Conservation (phyloP, 2,329 filamentous ascomycete genomes). For the Lachnellula occidentalis region DNA sequence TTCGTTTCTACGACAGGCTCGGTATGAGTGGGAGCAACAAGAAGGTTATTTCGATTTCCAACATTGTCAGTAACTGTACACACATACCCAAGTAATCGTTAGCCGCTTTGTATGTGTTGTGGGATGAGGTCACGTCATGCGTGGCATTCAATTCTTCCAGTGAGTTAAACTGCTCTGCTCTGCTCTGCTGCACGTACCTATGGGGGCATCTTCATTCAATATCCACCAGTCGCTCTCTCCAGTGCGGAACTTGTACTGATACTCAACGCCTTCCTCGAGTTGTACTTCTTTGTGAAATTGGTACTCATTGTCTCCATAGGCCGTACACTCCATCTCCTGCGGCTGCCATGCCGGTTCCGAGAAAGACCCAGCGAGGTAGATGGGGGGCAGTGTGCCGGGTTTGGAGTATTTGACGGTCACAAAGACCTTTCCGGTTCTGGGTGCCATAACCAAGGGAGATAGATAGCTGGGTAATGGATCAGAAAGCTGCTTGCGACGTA, state of each 20-base stretch:
- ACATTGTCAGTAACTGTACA: constrained; percentile 42
- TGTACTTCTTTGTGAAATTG: constrained; percentile 53
- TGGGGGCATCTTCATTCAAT: constrained; percentile 56
- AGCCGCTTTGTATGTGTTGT: constrained; percentile 4
- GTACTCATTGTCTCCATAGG: constrained; percentile 47
- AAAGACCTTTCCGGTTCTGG: constrained; percentile 6
- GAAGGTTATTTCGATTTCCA: constrained; percentile 49
- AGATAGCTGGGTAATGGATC: no score
- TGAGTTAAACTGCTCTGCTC: background rate
- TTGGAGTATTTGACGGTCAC: constrained; percentile 51
- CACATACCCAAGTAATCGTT: background rate
- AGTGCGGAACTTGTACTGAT: constrained; percentile 72
- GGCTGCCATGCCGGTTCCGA: constrained; percentile 61
- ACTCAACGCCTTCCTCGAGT: constrained; percentile 50
- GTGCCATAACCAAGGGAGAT: constrained; percentile 8
- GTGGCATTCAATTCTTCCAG: background rate
- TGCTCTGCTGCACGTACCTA: constrained; percentile 40
- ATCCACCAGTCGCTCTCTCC: constrained; percentile 66
- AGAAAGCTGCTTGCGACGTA: no score
- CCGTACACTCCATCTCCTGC: constrained; percentile 56
- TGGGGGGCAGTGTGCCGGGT: constrained; percentile 55
- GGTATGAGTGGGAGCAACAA: constrained; percentile 30
- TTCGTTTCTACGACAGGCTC: background rate
- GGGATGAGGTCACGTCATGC: background rate
- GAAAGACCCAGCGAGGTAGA: constrained; percentile 67